phyloP scores from a whole-genome alignment of 2,329 filamentous ascomycete species.

The Colletotrichum cordylinicola region DNA sequence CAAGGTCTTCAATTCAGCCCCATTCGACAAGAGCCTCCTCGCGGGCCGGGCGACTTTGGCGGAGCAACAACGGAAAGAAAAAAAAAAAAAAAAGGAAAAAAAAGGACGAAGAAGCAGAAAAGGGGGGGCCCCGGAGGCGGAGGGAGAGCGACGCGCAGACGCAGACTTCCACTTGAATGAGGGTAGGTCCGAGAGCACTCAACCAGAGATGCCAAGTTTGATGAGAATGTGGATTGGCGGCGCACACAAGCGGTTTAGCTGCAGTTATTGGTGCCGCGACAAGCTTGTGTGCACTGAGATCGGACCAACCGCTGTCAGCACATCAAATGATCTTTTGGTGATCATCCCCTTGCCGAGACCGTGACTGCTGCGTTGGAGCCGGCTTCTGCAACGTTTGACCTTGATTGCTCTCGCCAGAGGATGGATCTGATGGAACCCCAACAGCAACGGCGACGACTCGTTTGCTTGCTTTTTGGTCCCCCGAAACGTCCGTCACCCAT shows the following conservation, averaged over 20 bases:
- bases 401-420: not conserved
- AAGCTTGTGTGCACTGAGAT: slow-evolving; percentile 11
- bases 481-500: not conserved
- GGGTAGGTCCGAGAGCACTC: slow-evolving; percentile 6
- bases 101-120: not conserved
- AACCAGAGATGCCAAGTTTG: slow-evolving; percentile 11
- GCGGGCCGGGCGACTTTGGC: not conserved
- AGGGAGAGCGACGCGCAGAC: not conserved
- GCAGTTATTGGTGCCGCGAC: slow-evolving; percentile 3
- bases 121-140: not conserved
- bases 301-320: slow-evolving; percentile 15
- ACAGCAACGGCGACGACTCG: not conserved
- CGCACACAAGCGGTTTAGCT: slow-evolving; percentile 13
- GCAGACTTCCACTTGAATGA: not conserved
- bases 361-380: slow-evolving; percentile 3
- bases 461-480: not conserved
- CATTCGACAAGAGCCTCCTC: not conserved
- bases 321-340: slow-evolving; percentile 17
- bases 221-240: slow-evolving; percentile 16
- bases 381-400: slow-evolving; percentile 15
- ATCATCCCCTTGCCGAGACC: slow-evolving; percentile 15
- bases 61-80: not conserved
- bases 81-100: not conserved
- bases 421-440: slow-evolving; percentile 6
- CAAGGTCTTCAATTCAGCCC: not conserved